Base-by-base conservation (phyloP, 1,139 yeast genomes). In the Yamadazyma taylorii region DNA sequence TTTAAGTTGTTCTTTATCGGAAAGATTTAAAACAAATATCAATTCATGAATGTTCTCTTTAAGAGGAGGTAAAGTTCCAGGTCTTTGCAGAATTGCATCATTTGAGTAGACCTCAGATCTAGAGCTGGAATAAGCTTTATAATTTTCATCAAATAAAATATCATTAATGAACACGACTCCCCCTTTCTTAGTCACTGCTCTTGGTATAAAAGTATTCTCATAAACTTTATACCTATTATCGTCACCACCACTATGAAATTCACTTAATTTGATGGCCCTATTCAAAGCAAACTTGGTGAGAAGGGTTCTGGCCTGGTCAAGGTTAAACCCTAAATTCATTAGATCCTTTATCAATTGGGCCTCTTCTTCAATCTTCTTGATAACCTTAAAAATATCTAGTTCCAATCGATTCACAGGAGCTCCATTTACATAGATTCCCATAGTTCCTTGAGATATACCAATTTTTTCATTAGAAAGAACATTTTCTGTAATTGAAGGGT, bases 161-260 rank as follows among this genome's bases (percentile, higher is more conserved):
- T 92, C 84, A 51, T 90, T 94, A 48, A 90, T 70, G 65, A 82
- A 90, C 1, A 85, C 69, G 6, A 90, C 75, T 0, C 79, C 77
- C 12, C 68, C 65, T 26, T 46, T 48, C 14, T 56, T 53, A 1
- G 50, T 47, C 3, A 43, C 45, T 0, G 50, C 48, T 12, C 41
- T 40, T 11, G 67, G 61, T 30, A 66, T 55, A 28, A 70, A 71
- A 0, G 51, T 44, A 10, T 63, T 55, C 30, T 60, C 53, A 43
- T 54, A 67, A 3, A 73, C 55, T 30, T 50, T 55, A 44, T 60
- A 69, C 38, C 77, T 51, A 46, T 67, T 70, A 30, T 63, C 68
- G 39, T 66, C 66, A 28, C 66, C 60, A 4, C 76, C 75, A 17
- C 41, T 70, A 28, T 56, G 50, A 44, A 55, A 66, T 50, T 61